Percentiles rank a stretch among this genome's conserved stretches.
Evolutionary conservation across 139 green algal species (phyloP).

Genomic region (Micromonas commoda): DNA sequence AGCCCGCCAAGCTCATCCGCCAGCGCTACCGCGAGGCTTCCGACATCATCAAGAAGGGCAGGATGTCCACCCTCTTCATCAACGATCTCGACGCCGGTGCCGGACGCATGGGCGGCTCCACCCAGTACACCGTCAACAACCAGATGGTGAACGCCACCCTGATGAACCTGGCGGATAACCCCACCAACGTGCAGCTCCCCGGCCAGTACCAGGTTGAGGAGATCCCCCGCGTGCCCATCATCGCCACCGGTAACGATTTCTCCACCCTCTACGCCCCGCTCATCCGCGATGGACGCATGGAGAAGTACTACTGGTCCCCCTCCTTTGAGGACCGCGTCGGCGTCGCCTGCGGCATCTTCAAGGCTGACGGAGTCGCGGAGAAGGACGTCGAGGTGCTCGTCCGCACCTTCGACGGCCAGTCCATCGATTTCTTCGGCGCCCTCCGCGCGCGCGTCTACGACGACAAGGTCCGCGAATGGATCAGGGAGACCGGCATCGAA

Average conservation of each 20-base stretch:
- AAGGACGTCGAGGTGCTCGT: slow-evolving; percentile 59
- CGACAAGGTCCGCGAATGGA: slow-evolving; percentile 76
- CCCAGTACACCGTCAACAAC: slow-evolving; percentile 99
- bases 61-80: slow-evolving; percentile 98
- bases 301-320: slow-evolving; percentile 98
- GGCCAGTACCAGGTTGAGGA: slow-evolving; percentile 62
- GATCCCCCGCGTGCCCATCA: slow-evolving; percentile 89
- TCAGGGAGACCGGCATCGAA: slow-evolving; percentile 71
- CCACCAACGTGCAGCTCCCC: slow-evolving; percentile 98
- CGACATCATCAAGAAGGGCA: slow-evolving; percentile 98
- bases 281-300: slow-evolving; percentile 98
- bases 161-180: slow-evolving; percentile 99
- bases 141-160: slow-evolving; percentile 98
- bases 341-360: slow-evolving; percentile 97
- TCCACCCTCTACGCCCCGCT: slow-evolving; percentile 97
- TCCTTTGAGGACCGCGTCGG: slow-evolving; percentile 89
- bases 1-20: slow-evolving; percentile 96
- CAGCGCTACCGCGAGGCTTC: slow-evolving; percentile 95
- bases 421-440: slow-evolving; percentile 99
- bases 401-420: slow-evolving; percentile 96
- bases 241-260: slow-evolving; percentile 99
- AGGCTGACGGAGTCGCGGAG: slow-evolving; percentile 47
- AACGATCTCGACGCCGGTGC: slow-evolving; percentile 97
- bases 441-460: slow-evolving; percentile 91
- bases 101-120: slow-evolving; percentile 90